Base-by-base conservation (phyloP, 495 filamentous ascomycete species). In the Halenospora varia region DNA sequence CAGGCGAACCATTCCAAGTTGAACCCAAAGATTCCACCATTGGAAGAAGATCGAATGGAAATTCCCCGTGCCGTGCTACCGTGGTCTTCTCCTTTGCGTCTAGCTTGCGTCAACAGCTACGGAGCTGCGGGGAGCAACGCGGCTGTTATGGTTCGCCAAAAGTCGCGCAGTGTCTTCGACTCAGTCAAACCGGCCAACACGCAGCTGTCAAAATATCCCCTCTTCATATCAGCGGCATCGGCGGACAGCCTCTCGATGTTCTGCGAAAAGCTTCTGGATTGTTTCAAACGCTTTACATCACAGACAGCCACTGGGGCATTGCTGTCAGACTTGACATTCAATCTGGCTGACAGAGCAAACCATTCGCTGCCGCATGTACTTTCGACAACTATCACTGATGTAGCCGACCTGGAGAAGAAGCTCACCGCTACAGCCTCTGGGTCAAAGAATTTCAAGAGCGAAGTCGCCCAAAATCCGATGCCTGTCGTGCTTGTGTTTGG, bases 121-220 rank as follows among this genome's bases (percentile, higher is more conserved):
- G 77, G 77, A 10, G 77, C 77, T 0, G 71, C 74, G 6, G 76
- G 77, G 0, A 72, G 68, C 2, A 80, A 78, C 59, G 69, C 71
- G 0, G 70, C 72, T 1, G 56, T 73, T 41, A 50, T 75, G 10
- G 46, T 78, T 10, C 48, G 54, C 2, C 46, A 59, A 53, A 39
- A 51, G n/a, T 10, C 50, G n/a, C 10, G 10, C 9, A 23, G 11
- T 3, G 24, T 1, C 23, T 15, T 13, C 18, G 45, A n/a, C 10
- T 17, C 39, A 25, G 18, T 15, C 6, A 18, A n/a, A 17, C 29
- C 20, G 2, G 18, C 20, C 6, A n/a, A n/a, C n/a, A 1, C 19
- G 1, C 53, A 18, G 11, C 25, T 35, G 1, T 26, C 50, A 47
- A 49, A 10, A 40, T 3, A 2, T 15, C 19, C 23, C 24, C 47